Conservation (phyloP, 305 asterid species). For the Coffea humblotiana region DNA sequence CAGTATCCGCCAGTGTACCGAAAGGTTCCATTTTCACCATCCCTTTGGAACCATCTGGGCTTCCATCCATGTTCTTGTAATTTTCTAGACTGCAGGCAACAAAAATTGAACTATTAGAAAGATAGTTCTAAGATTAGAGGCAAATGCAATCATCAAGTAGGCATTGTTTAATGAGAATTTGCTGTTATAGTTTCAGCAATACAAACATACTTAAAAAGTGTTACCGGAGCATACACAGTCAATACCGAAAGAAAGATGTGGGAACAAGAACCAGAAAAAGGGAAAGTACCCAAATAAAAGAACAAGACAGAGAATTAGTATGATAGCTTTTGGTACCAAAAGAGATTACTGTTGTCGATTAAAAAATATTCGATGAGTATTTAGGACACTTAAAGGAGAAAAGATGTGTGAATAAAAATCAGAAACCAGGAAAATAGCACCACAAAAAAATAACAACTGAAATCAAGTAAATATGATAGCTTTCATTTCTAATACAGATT, state of each 20-base stretch:
- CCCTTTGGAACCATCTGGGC: slow-evolving; percentile 78
- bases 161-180: background rate
- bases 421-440: background rate
- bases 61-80: slow-evolving; percentile 94
- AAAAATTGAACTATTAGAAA: background rate
- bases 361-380: too few relatives aligned
- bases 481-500: background rate
- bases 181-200: too few relatives aligned
- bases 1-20: slow-evolving; percentile 75
- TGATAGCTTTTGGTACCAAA: too few relatives aligned
- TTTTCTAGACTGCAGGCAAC: slow-evolving; percentile 70
- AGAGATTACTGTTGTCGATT: too few relatives aligned
- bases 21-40: slow-evolving; percentile 61
- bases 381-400: background rate
- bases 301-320: too few relatives aligned
- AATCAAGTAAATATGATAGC: background rate
- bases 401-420: background rate
- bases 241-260: too few relatives aligned
- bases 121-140: background rate
- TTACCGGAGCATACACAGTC: too few relatives aligned
- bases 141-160: background rate
- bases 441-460: background rate
- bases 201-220: too few relatives aligned
- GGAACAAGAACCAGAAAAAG: too few relatives aligned
- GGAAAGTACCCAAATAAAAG: too few relatives aligned